These are phyloP conservation scores for Euphorbia lathyris DNA, from an alignment of 345 rosid genomes.

Conservation along the genomic window DNA sequence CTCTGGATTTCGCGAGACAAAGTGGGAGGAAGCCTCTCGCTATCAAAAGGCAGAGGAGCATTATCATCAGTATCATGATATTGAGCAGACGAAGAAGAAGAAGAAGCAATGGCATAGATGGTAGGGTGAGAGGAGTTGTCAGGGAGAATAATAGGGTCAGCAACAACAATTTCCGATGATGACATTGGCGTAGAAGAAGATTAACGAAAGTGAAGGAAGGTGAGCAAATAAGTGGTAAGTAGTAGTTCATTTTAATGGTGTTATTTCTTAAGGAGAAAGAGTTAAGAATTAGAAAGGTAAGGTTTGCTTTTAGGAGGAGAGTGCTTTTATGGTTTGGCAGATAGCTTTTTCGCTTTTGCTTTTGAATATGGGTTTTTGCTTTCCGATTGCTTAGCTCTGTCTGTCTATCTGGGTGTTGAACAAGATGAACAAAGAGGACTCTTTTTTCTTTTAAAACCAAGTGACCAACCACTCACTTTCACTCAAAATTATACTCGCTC, in stretches of 20 bases:
- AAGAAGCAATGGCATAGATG: slow-evolving; percentile 22
- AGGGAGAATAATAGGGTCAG: slow-evolving; percentile 41
- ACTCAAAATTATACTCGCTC: too few relatives aligned
- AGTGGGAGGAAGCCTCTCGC: slow-evolving; percentile 82
- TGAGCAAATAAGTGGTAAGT: slow-evolving; percentile 23
- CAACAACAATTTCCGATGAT: slow-evolving; percentile 58
- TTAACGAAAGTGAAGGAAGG: too few relatives aligned
- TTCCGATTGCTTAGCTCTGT: slow-evolving; percentile 1
- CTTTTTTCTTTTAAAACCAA: neutral
- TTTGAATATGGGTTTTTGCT: slow-evolving; percentile 9
- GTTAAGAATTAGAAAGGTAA: neutral
- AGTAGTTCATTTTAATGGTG: neutral
- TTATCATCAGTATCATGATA: slow-evolving; percentile 23
- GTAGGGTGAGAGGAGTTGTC: neutral
- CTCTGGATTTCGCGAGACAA: slow-evolving; percentile 67
- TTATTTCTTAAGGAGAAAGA: slow-evolving; percentile 17
- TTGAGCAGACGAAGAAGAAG: slow-evolving; percentile 1
- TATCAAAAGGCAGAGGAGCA: slow-evolving; percentile 67
- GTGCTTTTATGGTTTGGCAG: too few relatives aligned
- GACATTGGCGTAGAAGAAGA: slow-evolving; percentile 27
- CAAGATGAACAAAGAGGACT: neutral
- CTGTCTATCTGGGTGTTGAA: neutral
- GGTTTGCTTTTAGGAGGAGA: neutral
- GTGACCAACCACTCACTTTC: neutral
- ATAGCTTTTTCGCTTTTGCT: slow-evolving; percentile 20